Conservation (phyloP, 2,329 filamentous ascomycete species). For the Colletotrichum tofieldiae region DNA sequence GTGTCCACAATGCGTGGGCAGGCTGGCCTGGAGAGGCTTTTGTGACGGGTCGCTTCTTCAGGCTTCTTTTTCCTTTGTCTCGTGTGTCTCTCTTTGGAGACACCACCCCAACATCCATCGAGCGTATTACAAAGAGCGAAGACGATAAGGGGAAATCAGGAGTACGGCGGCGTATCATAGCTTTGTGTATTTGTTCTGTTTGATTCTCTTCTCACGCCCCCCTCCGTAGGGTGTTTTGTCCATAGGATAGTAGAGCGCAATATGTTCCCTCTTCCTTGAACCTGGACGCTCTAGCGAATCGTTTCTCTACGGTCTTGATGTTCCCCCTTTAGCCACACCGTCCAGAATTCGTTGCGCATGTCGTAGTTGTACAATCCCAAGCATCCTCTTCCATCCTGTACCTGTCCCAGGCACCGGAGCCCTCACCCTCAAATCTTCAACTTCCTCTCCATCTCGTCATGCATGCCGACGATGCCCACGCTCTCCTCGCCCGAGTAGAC, state of each 20-base stretch:
- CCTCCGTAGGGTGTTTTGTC: constrained; percentile 38
- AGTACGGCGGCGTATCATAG: constrained; percentile 48
- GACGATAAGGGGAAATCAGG: constrained; percentile 45
- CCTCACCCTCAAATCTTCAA: constrained; percentile 77
- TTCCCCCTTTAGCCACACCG: constrained; percentile 19
- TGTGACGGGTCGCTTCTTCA: constrained; percentile 23
- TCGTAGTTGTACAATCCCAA: constrained; percentile 34
- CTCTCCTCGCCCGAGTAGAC: constrained; percentile 87
- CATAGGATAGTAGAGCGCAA: constrained; percentile 43
- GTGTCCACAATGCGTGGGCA: constrained; percentile 32
- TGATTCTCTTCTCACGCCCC: constrained; percentile 39
- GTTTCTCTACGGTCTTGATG: constrained; percentile 18
- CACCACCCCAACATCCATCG: constrained; percentile 31
- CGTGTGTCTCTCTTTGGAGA: constrained; percentile 39
- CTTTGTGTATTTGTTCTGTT: constrained; percentile 45
- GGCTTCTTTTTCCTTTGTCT: constrained; percentile 42
- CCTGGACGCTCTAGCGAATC: constrained; percentile 19
- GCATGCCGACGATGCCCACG: constrained; percentile 79
- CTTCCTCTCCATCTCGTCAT: constrained; percentile 95
- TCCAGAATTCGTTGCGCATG: constrained; percentile 22
- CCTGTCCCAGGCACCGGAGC: constrained; percentile 21
- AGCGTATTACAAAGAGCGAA: constrained; percentile 45
- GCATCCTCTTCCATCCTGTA: constrained; percentile 8
- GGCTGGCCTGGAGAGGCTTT: constrained; percentile 38
- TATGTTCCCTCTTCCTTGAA: constrained; percentile 31